These are phyloP conservation scores for Aspergillus pseudoterreus DNA, from an alignment of 2,329 filamentous ascomycete genomes.

Conservation along the genomic window DNA sequence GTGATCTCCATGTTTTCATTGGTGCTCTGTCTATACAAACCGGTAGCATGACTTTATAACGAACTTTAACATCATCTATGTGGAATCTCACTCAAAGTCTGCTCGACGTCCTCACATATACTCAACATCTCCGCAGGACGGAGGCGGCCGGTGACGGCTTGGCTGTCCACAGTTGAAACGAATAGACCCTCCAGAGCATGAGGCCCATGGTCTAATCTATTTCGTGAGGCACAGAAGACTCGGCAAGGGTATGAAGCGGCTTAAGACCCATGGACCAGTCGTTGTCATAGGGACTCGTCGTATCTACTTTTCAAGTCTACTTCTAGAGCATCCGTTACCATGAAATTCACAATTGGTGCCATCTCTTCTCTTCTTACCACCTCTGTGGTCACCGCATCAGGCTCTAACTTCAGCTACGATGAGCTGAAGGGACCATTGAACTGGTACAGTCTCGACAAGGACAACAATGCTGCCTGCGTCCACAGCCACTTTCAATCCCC, in stretches of 20 bases:
- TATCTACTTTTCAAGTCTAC: neutral
- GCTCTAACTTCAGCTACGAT: conserved; percentile 3
- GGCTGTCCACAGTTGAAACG: neutral
- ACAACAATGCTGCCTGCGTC: conserved; percentile 46
- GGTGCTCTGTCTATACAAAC: too few species aligned
- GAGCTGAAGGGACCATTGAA: conserved; percentile 47
- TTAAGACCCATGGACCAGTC: neutral
- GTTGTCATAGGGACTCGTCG: too few species aligned
- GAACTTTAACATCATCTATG: too few species aligned
- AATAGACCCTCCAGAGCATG: neutral
- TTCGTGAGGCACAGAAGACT: neutral
- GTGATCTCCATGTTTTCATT: too few species aligned
- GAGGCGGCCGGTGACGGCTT: neutral
- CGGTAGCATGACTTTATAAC: too few species aligned
- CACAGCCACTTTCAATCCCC: conserved; percentile 53
- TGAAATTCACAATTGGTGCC: neutral
- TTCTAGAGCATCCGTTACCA: neutral
- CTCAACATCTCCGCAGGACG: too few species aligned
- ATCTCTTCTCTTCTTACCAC: neutral
- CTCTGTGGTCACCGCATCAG: neutral
- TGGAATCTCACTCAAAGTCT: too few species aligned
- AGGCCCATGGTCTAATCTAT: neutral
- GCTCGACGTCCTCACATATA: too few species aligned
- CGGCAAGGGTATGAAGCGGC: neutral
- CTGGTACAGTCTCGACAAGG: conserved; percentile 47